Base-by-base conservation (phyloP, 768 basidiomycete species). In the Myochromella boudieri region DNA sequence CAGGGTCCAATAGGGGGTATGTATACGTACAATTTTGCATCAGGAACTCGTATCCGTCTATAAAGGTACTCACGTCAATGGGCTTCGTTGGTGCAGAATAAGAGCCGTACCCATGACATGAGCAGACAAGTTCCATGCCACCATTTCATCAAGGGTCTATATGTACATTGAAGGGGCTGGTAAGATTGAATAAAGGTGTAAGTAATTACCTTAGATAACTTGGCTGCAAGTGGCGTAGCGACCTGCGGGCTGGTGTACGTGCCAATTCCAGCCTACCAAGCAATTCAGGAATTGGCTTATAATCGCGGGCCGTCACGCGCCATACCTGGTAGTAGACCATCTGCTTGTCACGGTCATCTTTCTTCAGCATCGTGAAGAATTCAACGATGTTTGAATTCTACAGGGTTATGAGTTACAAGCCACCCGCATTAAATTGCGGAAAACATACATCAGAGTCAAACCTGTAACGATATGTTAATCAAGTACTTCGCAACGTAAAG, bases 21-120 rank as follows among this genome's bases (percentile, higher is more conserved):
- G 29, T 12, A 5, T 2, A 60, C 65, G 15, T 53, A 76, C 77
- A 81, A 49, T 79, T 78, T 41, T 80, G 74, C 81, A 82, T 82
- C 37, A 83, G 59, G 53, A 81, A 83, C 52, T 74, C 71, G 44
- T 82, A 81, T 1, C 80, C 81, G 31, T 67, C 78, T 76, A 36
- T 6, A 21, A 6, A 21, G 14, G 17, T 12, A 12, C 6, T 12
- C 5, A 34, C 6, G n/a, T 34, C 14, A 34, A 34, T 14, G 8
- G 18, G 24, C 20, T 22, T 28, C 22, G 32, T 31, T 26, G 8
- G 37, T 25, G 43, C 38, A 2, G 29, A 18, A 34, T 10, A 27
- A 25, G 3, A 45, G 14, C 37, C 61, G 6, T 56, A 72, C 70
- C 65, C 70, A 73, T 81, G 27, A 81, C 74, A 58, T 83, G 81